A percentile compares a stretch with the other conserved stretches of the same genome.
Evolutionary conservation across 768 basidiomycete species (phyloP).

Genomic region (Tulasnella sp.): DNA sequence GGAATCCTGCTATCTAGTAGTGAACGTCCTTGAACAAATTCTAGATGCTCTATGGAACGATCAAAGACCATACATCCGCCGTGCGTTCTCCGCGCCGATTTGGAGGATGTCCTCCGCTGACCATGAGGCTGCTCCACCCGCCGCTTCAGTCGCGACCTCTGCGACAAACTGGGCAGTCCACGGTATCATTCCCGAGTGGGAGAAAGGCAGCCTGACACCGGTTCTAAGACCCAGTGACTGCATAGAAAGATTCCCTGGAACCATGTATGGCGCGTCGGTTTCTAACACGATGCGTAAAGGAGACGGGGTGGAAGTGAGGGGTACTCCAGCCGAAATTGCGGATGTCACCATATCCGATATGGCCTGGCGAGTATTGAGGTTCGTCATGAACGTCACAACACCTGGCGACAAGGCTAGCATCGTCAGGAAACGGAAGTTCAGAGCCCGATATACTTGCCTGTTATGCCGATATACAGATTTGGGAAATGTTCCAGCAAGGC

Average conservation of each 20-base stretch:
- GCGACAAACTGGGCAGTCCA: constrained; percentile 80
- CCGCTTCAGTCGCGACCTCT: constrained; percentile 37
- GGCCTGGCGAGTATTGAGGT: constrained; percentile 63
- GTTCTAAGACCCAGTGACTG: constrained; percentile 41
- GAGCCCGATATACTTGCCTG: constrained; percentile 44
- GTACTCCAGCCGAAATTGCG: background rate
- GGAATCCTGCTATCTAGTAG: background rate
- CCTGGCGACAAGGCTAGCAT: constrained; percentile 40
- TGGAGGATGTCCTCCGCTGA: constrained; percentile 24
- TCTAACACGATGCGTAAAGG: constrained; percentile 55
- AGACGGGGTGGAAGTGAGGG: constrained; percentile 26
- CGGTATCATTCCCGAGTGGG: constrained; percentile 76
- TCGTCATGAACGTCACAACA: constrained; percentile 75
- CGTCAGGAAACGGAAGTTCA: background rate
- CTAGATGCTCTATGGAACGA: background rate
- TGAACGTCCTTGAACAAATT: background rate
- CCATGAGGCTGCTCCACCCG: background rate
- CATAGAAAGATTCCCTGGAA: constrained; percentile 64
- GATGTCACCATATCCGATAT: constrained; percentile 50
- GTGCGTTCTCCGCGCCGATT: constrained; percentile 61
- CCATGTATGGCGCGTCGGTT: constrained; percentile 87
- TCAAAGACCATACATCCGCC: constrained; percentile 51
- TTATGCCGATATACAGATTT: constrained; percentile 79
- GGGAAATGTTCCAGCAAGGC: constrained; percentile 71
- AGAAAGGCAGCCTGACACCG: constrained; percentile 51